Evolutionary conservation across 306 rosid genomes (phyloP), one percentile per base, ranked within the genome.

Genomic region (Cucumis cinereus): DNA sequence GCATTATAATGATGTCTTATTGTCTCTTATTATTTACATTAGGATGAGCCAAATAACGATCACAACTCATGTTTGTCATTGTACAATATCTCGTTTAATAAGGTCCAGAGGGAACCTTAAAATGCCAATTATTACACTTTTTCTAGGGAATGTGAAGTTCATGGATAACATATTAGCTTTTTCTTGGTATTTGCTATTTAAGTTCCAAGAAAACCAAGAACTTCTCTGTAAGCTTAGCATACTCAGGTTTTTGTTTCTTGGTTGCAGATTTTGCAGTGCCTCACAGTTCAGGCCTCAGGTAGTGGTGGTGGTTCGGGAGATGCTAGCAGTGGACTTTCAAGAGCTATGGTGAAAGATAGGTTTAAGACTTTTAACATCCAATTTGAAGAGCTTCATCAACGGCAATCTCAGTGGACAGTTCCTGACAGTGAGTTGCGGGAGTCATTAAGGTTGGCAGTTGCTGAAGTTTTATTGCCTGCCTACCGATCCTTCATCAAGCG

Each of bases 361-460:
- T 92, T 91, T 82, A 95, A 92, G 87, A 88, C 91, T 43, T 95
- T 95, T 79, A 92, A 95, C 58, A 10, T 54, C 59, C 99, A 95
- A 77, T 88, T 95, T 82, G 98, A 92, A 70, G 99, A 92, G 81
- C 78, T 90, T 75, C 97, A 95, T 87, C 89, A 87, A 80, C 88
- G 98, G 79, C 99, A 92, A 77, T 90, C 97, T 45, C 98, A 92
- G 79, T 92, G 99, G 98, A 95, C 99, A 38, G 88, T 95, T 82
- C 99, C 97, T 3, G 99, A 95, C 67, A 95, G 90, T 43, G 99
- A 95, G 84, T 77, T 95, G 83, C 91, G 99, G 8, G 99, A 95
- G 89, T 92, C 99, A 47, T 81, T 95, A 36, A 89, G 97, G 84
- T 79, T 95, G 75, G 99, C 98, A 33, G 97, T 95, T 50, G 96